Conservation (phyloP, 257 asterid genomes). For the Ballota nigra region DNA sequence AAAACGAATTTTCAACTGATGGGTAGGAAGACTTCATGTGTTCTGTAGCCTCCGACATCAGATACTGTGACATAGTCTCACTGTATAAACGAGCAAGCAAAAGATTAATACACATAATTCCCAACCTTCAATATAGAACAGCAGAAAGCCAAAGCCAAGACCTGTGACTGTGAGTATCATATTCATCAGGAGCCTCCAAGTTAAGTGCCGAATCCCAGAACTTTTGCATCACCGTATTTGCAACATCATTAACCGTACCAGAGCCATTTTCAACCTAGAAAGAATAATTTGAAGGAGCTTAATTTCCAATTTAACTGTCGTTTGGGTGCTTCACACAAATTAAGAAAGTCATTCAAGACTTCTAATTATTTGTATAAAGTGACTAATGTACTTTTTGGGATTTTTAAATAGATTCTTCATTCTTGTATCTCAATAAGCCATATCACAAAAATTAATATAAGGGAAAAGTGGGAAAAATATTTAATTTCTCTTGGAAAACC, state of each 20-base stretch:
- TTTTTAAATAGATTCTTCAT: neutral
- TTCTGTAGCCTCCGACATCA: conserved; percentile 63
- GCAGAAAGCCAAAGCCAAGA: conserved; percentile 21
- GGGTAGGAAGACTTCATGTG: conserved; percentile 68
- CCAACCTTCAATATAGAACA: conserved; percentile 14
- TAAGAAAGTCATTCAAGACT: neutral
- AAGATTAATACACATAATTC: conserved; percentile 13
- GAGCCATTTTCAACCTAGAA: conserved; percentile 77
- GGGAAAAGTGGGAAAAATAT: neutral
- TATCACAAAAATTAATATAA: neutral
- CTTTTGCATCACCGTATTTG: conserved; percentile 90
- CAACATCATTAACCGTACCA: conserved; percentile 68
- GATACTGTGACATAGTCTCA: conserved; percentile 76
- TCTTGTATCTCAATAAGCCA: neutral
- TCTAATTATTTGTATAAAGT: neutral
- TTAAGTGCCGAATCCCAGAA: conserved; percentile 97
- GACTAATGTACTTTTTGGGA: neutral
- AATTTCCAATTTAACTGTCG: neutral
- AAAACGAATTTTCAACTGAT: conserved; percentile 70
- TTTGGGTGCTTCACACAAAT: neutral
- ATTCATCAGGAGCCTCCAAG: conserved; percentile 83
- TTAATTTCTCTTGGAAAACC: neutral
- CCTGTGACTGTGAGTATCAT: conserved; percentile 85
- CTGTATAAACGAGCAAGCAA: conserved; percentile 47
- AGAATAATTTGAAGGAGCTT: conserved; percentile 10